Evolutionary conservation across 768 basidiomycete species (phyloP).

Genomic region (Suillus americanus): DNA sequence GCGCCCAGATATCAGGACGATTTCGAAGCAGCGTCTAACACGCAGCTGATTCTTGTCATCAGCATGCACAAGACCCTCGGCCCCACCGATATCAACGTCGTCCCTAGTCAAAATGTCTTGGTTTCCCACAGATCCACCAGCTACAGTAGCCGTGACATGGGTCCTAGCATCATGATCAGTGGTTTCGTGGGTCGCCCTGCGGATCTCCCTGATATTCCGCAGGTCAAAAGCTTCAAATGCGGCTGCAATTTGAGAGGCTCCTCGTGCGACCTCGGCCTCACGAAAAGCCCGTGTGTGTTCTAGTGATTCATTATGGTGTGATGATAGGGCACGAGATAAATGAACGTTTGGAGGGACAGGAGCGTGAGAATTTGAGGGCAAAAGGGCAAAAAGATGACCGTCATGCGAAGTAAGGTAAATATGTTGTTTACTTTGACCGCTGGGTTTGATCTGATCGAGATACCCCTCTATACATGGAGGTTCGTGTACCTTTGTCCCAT

Average conservation of each 20-base stretch:
- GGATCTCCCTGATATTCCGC: conserved; percentile 61
- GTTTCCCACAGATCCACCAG: conserved; percentile 11
- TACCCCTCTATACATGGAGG: conserved; percentile 88
- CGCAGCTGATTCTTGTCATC: conserved; percentile 46
- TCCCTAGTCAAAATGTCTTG: conserved; percentile 37
- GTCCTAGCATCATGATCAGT: conserved; percentile 23
- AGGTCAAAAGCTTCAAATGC: conserved; percentile 75
- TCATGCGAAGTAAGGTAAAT: conserved; percentile 73
- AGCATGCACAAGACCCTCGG: conserved; percentile 44
- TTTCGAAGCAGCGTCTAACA: conserved; percentile 74
- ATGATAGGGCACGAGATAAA: conserved; percentile 29
- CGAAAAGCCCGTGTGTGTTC: conserved; percentile 38
- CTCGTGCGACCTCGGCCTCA: conserved; percentile 58
- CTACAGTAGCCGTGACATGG: background rate
- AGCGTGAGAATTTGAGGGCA: conserved; percentile 54
- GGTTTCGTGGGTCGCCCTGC: conserved; percentile 51
- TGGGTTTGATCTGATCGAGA: conserved; percentile 66
- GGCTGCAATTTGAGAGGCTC: conserved; percentile 58
- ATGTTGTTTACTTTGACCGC: conserved; percentile 53
- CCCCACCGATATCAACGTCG: conserved; percentile 66
- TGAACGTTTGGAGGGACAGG: conserved; percentile 65
- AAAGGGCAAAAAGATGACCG: conserved; percentile 67
- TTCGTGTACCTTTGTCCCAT: conserved; percentile 54
- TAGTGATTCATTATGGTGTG: conserved; percentile 26
- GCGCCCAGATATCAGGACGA: conserved; percentile 66